Evolutionary conservation across 2,329 filamentous ascomycete species (phyloP).

Genomic region (Paraconiothyrium sp.): DNA sequence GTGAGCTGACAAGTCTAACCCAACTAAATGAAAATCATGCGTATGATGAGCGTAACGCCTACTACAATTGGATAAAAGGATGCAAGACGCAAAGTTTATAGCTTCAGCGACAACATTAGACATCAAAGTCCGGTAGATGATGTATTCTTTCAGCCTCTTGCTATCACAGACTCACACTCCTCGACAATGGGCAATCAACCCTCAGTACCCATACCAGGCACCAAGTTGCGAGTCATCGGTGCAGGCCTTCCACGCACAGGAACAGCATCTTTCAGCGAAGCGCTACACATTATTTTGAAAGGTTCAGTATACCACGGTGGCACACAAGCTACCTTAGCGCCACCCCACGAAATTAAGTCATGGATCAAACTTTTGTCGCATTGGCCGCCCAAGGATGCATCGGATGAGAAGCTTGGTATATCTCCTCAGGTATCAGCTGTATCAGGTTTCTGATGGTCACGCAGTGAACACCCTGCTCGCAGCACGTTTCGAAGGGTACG

Average conservation of each 20-base stretch:
- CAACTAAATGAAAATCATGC: too few species aligned
- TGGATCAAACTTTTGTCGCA: slow-evolving; percentile 22
- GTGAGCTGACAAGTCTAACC: too few species aligned
- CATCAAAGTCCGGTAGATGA: too few species aligned
- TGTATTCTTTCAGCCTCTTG: too few species aligned
- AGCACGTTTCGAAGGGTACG: slow-evolving; percentile 53
- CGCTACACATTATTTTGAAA: slow-evolving; percentile 58
- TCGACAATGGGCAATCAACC: slow-evolving; percentile 31
- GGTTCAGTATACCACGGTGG: slow-evolving; percentile 63
- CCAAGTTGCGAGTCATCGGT: slow-evolving; percentile 54
- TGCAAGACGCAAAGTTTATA: too few species aligned
- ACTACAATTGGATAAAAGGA: too few species aligned
- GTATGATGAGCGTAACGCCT: too few species aligned
- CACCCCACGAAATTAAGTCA: slow-evolving; percentile 11
- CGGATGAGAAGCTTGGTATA: slow-evolving; percentile 17
- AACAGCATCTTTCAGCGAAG: slow-evolving; percentile 61
- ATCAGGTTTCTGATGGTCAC: neutral
- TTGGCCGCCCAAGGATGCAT: slow-evolving; percentile 18
- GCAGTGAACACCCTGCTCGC: slow-evolving; percentile 20
- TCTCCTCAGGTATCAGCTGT: too few species aligned
- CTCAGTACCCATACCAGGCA: slow-evolving; percentile 28
- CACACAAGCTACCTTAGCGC: slow-evolving; percentile 45
- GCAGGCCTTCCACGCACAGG: slow-evolving; percentile 59
- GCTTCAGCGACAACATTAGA: too few species aligned
- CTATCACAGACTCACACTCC: neutral